Evolutionary conservation across 2,329 filamentous ascomycete species (phyloP).

Genomic region (Alternaria ethzedia): DNA sequence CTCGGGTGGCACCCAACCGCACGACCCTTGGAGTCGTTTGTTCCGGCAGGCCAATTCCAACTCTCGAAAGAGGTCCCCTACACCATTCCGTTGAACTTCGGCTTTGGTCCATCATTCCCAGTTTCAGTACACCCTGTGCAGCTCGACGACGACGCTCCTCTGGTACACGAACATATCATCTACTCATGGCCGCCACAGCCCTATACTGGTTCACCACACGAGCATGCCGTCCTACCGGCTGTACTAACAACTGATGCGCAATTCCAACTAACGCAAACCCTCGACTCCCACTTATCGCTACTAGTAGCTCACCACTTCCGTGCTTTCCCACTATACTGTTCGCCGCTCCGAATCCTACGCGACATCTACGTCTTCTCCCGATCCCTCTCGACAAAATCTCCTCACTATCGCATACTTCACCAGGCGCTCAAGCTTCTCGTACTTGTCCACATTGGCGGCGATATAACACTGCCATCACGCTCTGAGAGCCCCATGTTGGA

Average conservation of each 20-base stretch:
- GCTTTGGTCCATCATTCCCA: conserved; percentile 40
- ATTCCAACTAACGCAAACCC: conserved; percentile 21
- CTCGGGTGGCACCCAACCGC: conserved; percentile 46
- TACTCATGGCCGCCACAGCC: conserved; percentile 46
- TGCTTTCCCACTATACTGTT: conserved; percentile 44
- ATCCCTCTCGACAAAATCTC: conserved; percentile 19
- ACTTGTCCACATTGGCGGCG: conserved; percentile 48
- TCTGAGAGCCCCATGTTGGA: conserved; percentile 18
- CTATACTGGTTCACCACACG: conserved; percentile 18
- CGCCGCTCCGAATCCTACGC: conserved; percentile 40
- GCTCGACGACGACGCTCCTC: conserved; percentile 19
- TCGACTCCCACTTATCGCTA: conserved; percentile 42
- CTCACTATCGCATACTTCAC: conserved; percentile 33
- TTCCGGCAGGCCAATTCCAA: conserved; percentile 24
- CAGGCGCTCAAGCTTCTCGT: conserved; percentile 48
- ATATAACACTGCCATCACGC: conserved; percentile 39
- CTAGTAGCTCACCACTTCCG: conserved; percentile 44
- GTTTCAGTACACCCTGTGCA: conserved; percentile 36
- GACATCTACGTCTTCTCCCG: conserved; percentile 44
- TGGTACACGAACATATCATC: conserved; percentile 44
- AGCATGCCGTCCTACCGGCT: conserved; percentile 45
- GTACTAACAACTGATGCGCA: conserved; percentile 32
- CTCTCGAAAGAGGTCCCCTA: conserved; percentile 27
- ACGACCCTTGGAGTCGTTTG: conserved; percentile 34
- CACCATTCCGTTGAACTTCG: conserved; percentile 41